Percentiles rank a stretch among this genome's conserved stretches.
Conservation (phyloP, 768 basidiomycete genomes). For the Leccinum olivaceopallidum region DNA sequence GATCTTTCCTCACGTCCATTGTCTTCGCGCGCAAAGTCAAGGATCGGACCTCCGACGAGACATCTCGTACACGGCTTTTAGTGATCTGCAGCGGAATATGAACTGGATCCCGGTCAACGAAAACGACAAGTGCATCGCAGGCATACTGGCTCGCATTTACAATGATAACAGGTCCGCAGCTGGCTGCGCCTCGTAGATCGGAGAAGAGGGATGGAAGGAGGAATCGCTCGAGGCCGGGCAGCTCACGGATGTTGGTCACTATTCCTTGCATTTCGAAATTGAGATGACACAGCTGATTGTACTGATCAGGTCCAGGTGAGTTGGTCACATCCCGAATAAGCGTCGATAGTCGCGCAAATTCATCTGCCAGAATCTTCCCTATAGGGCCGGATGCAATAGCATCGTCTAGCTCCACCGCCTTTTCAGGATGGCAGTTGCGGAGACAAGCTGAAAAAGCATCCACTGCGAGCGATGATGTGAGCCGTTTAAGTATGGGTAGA, state of each 20-base stretch:
- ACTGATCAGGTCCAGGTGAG: not conserved
- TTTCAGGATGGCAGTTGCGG: not conserved
- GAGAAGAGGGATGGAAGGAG: too few species aligned
- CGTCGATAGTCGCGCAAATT: not conserved
- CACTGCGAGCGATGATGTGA: not conserved
- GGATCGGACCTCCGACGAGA: too few species aligned
- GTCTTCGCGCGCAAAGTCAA: not conserved
- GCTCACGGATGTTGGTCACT: too few species aligned
- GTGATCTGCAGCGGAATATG: too few species aligned
- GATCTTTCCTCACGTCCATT: not conserved
- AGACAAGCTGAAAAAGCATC: not conserved
- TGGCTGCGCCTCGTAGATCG: too few species aligned
- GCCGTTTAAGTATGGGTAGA: not conserved
- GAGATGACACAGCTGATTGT: not conserved
- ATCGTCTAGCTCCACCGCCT: not conserved
- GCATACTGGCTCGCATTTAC: too few species aligned
- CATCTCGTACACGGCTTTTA: too few species aligned
- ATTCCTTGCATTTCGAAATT: not conserved
- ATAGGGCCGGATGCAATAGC: not conserved
- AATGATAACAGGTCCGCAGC: too few species aligned
- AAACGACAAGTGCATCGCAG: too few species aligned
- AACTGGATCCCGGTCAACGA: too few species aligned
- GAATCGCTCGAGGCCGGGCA: too few species aligned
- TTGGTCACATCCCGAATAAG: not conserved
- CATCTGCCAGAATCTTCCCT: not conserved